These are phyloP conservation scores for Pestalotiopsis sp. DNA, from an alignment of 2,329 filamentous ascomycete genomes.

Conservation along the genomic window DNA sequence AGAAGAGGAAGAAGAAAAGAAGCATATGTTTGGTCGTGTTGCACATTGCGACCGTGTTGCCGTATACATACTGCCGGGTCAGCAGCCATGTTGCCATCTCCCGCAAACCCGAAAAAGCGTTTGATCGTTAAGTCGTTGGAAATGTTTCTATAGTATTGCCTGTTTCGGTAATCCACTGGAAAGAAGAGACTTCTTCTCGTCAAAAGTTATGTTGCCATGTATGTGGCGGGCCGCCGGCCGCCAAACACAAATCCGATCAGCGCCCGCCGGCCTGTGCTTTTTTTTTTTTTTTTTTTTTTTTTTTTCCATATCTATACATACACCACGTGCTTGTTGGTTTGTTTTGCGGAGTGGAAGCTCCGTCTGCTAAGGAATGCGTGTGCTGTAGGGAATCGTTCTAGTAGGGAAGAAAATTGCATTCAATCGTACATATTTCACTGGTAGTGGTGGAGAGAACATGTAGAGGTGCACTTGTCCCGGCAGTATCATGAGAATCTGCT, in stretches of 20 bases:
- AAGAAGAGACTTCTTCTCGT: neutral
- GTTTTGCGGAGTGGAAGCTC: neutral
- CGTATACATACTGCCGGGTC: neutral
- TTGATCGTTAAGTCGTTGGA: neutral
- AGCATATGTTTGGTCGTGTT: neutral
- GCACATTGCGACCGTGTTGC: neutral
- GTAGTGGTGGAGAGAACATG: neutral
- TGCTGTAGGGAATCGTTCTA: neutral
- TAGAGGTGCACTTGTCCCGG: neutral
- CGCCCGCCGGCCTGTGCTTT: neutral
- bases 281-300: neutral
- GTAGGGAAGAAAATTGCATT: neutral
- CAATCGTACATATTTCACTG: neutral
- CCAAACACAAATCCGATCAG: neutral
- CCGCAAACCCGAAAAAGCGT: neutral
- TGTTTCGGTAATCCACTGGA: neutral
- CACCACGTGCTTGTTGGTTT: neutral
- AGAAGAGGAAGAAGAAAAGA: too few relatives aligned
- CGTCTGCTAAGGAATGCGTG: neutral
- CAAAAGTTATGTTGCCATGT: neutral
- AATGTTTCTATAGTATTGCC: neutral
- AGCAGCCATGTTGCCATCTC: neutral
- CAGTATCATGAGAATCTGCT: neutral
- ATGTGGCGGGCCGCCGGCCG: neutral
- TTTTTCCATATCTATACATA: neutral